A percentile compares a stretch with the other conserved stretches of the same genome.
These are phyloP conservation scores for Diaporthe humulicola DNA, from an alignment of 2,329 filamentous ascomycete genomes.

Conservation along the genomic window DNA sequence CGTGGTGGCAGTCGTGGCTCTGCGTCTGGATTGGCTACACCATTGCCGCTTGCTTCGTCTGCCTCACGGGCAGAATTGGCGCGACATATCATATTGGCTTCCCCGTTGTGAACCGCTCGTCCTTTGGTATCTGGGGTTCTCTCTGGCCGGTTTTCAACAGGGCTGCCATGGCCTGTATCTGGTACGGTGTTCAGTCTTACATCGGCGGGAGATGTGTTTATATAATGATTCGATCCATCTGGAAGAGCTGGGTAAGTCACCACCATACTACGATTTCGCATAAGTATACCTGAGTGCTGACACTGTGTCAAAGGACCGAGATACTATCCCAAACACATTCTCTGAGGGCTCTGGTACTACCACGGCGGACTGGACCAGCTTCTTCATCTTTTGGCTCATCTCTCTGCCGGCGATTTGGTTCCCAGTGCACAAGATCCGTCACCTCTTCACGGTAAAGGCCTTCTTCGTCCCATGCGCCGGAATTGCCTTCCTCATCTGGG, in stretches of 20 bases:
- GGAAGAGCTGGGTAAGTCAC: slow-evolving; percentile 72
- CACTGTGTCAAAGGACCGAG: slow-evolving; percentile 53
- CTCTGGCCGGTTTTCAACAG: slow-evolving; percentile 92
- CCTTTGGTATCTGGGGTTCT: slow-evolving; percentile 90
- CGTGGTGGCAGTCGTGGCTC: slow-evolving; percentile 94
- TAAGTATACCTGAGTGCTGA: slow-evolving; percentile 23
- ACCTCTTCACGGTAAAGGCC: slow-evolving; percentile 92
- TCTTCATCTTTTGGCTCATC: slow-evolving; percentile 88
- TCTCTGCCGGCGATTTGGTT: slow-evolving; percentile 91
- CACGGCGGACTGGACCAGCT: slow-evolving; percentile 82
- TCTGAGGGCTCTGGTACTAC: slow-evolving; percentile 74
- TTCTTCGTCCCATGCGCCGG: slow-evolving; percentile 87
- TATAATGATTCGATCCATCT: slow-evolving; percentile 89
- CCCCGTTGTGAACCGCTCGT: slow-evolving; percentile 81
- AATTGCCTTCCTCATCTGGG: slow-evolving; percentile 89
- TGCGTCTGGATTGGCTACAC: slow-evolving; percentile 90
- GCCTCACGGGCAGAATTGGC: slow-evolving; percentile 84
- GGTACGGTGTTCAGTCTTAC: slow-evolving; percentile 89
- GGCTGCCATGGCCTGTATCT: slow-evolving; percentile 87
- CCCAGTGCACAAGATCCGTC: slow-evolving; percentile 88
- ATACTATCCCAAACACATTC: slow-evolving; percentile 77
- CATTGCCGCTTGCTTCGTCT: slow-evolving; percentile 82
- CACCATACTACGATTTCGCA: background rate
- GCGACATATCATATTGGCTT: slow-evolving; percentile 92
- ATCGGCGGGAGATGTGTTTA: slow-evolving; percentile 89